Conservation (phyloP, 768 basidiomycete species). For the Galerina sulciceps region DNA sequence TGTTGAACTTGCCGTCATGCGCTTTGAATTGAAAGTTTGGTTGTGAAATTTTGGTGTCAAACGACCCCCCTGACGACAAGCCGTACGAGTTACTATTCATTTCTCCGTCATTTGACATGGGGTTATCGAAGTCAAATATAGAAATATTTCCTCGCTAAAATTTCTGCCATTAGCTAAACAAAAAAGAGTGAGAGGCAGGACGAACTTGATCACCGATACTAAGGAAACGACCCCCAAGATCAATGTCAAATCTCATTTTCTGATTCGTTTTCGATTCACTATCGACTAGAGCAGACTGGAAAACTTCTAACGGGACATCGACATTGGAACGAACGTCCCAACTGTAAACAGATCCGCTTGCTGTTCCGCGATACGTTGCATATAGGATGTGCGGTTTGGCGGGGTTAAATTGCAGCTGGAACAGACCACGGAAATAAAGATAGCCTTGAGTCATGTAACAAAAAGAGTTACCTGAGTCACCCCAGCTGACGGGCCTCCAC, state of each 20-base stretch:
- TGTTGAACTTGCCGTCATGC: constrained; percentile 52
- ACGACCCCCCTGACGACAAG: not conserved
- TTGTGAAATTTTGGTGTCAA: not conserved
- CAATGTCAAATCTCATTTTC: constrained; percentile 76
- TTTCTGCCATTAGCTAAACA: not conserved
- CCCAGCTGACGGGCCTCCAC: constrained; percentile 53
- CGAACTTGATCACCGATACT: constrained; percentile 72
- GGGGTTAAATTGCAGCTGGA: constrained; percentile 68
- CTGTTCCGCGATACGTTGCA: constrained; percentile 74
- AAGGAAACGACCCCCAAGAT: constrained; percentile 66
- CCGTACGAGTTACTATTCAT: not conserved
- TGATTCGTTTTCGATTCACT: constrained; percentile 65
- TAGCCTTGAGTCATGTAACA: not conserved
- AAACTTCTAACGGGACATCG: constrained; percentile 43
- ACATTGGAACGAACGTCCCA: constrained; percentile 81
- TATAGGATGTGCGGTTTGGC: constrained; percentile 72
- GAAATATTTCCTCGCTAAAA: constrained; percentile 60
- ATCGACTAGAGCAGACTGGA: constrained; percentile 13
- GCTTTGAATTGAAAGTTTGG: constrained; percentile 50
- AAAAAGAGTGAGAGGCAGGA: not conserved
- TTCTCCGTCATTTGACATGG: not conserved
- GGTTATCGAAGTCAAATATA: constrained; percentile 55
- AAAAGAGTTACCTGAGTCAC: constrained; percentile 56
- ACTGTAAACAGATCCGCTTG: constrained; percentile 55
- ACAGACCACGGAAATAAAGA: not conserved